phyloP scores from a whole-genome alignment of 352 stramenopile genomes.

The Globisporangium perplexum region DNA sequence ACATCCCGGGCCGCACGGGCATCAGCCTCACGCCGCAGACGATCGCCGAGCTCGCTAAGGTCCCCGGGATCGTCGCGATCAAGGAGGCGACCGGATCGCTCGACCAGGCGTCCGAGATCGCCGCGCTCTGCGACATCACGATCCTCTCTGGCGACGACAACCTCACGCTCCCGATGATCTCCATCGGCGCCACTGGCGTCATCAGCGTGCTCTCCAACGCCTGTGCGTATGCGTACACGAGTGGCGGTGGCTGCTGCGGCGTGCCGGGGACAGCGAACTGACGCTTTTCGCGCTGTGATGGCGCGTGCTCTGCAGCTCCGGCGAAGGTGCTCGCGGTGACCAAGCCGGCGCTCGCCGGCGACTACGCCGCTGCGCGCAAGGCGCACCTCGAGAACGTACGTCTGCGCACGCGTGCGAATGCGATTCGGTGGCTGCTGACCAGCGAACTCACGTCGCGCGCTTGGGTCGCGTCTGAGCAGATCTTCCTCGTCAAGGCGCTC shows the following conservation, averaged over 20 bases:
- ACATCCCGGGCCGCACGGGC: slow-evolving; percentile 95
- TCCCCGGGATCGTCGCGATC: slow-evolving; percentile 96
- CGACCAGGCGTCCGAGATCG: slow-evolving; percentile 87
- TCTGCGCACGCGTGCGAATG: too few relatives aligned
- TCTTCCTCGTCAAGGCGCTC: slow-evolving; percentile 88
- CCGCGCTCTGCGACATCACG: slow-evolving; percentile 86
- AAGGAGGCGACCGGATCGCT: slow-evolving; percentile 97
- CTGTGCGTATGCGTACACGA: slow-evolving; percentile 54
- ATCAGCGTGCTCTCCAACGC: slow-evolving; percentile 91
- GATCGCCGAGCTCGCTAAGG: slow-evolving; percentile 88
- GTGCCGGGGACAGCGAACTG: not conserved
- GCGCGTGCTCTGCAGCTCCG: slow-evolving; percentile 37
- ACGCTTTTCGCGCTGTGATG: not conserved
- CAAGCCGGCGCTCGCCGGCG: slow-evolving; percentile 64
- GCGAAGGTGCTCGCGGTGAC: slow-evolving; percentile 85
- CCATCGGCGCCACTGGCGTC: slow-evolving; percentile 84
- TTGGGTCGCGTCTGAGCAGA: slow-evolving; percentile 21
- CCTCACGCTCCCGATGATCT: slow-evolving; percentile 87
- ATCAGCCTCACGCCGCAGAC: slow-evolving; percentile 94
- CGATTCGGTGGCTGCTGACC: too few relatives aligned
- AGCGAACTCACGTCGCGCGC: not conserved
- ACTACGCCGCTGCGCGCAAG: slow-evolving; percentile 76
- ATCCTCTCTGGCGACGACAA: slow-evolving; percentile 91
- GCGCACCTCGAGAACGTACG: slow-evolving; percentile 82
- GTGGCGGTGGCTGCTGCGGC: not conserved